phyloP scores from a whole-genome alignment of 1,139 yeast genomes.

The Yamadazyma sp. region DNA sequence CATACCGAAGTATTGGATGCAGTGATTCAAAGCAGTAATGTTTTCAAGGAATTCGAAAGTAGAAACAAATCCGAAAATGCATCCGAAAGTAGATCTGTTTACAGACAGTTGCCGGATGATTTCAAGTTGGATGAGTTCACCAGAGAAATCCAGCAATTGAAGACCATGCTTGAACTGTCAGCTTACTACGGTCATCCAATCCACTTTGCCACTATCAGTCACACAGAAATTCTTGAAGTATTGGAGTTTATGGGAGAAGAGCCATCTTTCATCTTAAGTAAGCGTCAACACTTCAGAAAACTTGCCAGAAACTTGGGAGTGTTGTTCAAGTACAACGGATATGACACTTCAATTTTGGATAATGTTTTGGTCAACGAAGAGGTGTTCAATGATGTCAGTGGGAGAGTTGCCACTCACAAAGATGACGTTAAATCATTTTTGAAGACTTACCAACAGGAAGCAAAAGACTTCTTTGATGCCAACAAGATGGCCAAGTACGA shows the following conservation, averaged over 20 bases:
- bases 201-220: neutral
- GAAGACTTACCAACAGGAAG: constrained; percentile 3
- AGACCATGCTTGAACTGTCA: constrained; percentile 18
- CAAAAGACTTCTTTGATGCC: constrained; percentile 8
- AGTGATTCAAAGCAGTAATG: constrained; percentile 26
- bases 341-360: constrained; percentile 36
- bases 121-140: constrained; percentile 35
- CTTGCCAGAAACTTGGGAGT: constrained; percentile 29
- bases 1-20: constrained; percentile 36
- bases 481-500: constrained; percentile 10
- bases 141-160: constrained; percentile 31
- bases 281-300: constrained; percentile 24
- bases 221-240: constrained; percentile 4
- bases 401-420: constrained; percentile 2
- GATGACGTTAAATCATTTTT: constrained; percentile 7
- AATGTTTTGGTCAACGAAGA: constrained; percentile 31
- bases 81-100: constrained; percentile 10
- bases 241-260: constrained; percentile 20
- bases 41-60: constrained; percentile 25
- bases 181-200: constrained; percentile 3
- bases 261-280: constrained; percentile 13
- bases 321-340: constrained; percentile 36
- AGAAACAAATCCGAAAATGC: constrained; percentile 6
- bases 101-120: constrained; percentile 39
- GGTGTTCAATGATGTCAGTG: constrained; percentile 26